These are phyloP conservation scores for Skeletonema marinoi DNA, from an alignment of 108 stramenopile genomes.

Conservation along the genomic window DNA sequence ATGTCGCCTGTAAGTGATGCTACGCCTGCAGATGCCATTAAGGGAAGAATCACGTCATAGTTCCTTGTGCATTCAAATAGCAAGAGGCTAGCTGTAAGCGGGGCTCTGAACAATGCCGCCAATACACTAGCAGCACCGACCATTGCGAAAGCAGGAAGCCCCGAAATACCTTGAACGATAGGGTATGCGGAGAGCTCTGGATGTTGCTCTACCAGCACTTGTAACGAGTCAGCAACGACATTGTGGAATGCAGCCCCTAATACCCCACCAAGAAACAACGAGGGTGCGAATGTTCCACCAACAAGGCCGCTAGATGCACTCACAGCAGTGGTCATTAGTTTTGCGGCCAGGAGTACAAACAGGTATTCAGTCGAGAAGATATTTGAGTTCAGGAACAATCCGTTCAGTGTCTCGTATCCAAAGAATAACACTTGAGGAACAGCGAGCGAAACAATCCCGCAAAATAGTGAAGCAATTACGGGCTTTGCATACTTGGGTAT, in stretches of 20 bases:
- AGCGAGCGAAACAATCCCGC: slow-evolving; percentile 73
- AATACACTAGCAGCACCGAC: slow-evolving; percentile 89
- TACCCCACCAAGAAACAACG: slow-evolving; percentile 89
- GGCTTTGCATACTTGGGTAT: slow-evolving; percentile 67
- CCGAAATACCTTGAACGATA: slow-evolving; percentile 49
- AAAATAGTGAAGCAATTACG: slow-evolving; percentile 71
- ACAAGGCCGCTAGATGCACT: slow-evolving; percentile 87
- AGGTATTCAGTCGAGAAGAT: slow-evolving; percentile 55
- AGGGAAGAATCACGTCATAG: slow-evolving; percentile 88
- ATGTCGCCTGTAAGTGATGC: slow-evolving; percentile 44
- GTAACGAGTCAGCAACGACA: slow-evolving; percentile 39
- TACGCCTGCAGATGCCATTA: slow-evolving; percentile 80
- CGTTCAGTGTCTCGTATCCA: slow-evolving; percentile 92
- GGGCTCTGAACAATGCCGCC: slow-evolving; percentile 89
- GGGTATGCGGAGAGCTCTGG: slow-evolving; percentile 31
- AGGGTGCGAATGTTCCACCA: slow-evolving; percentile 94
- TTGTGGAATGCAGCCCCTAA: slow-evolving; percentile 88
- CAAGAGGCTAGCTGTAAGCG: slow-evolving; percentile 82
- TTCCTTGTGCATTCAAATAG: slow-evolving; percentile 92
- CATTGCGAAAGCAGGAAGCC: slow-evolving; percentile 90
- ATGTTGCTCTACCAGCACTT: slow-evolving; percentile 26
- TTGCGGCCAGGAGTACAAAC: slow-evolving; percentile 59
- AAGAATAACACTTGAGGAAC: slow-evolving; percentile 92
- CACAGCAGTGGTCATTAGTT: slow-evolving; percentile 81
- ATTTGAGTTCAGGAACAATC: slow-evolving; percentile 67